Evolutionary conservation across 78 protist genomes (phyloP).

Genomic region (Planoprotostelium fungivorum): DNA sequence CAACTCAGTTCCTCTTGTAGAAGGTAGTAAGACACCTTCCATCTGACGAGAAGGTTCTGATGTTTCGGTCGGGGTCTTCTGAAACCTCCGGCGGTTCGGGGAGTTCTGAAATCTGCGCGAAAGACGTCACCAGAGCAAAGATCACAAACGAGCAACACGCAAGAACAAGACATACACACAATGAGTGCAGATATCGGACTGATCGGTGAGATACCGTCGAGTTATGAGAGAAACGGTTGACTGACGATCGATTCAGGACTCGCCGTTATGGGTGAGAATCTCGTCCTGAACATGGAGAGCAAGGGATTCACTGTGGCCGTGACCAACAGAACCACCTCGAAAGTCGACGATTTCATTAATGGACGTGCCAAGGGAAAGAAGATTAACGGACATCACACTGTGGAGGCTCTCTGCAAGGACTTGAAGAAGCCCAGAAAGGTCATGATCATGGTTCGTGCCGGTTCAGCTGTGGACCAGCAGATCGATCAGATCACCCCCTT

Average conservation of each 20-base stretch:
- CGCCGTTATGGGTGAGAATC: constrained; percentile 97
- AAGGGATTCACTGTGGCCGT: constrained; percentile 78
- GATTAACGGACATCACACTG: constrained; percentile 62
- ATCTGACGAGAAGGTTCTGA: too few relatives aligned
- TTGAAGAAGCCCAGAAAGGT: constrained; percentile 82
- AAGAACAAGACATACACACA: too few relatives aligned
- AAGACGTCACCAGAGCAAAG: not conserved
- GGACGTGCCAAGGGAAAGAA: constrained; percentile 71
- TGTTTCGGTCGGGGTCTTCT: too few relatives aligned
- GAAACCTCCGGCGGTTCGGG: too few relatives aligned
- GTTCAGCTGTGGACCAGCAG: constrained; percentile 81
- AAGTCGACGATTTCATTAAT: constrained; percentile 72
- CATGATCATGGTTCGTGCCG: constrained; percentile 90
- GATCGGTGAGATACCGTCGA: not conserved
- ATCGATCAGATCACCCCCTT: constrained; percentile 54
- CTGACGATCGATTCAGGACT: constrained; percentile 61
- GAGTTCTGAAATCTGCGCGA: too few relatives aligned
- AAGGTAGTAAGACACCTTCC: too few relatives aligned
- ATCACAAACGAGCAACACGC: not conserved
- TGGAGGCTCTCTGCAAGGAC: constrained; percentile 61
- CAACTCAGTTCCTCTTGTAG: too few relatives aligned
- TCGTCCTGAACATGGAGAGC: constrained; percentile 90
- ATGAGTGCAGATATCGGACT: not conserved
- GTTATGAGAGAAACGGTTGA: constrained; percentile 39
- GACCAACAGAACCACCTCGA: constrained; percentile 73